Evolutionary conservation across 1,284 basidiomycete genomes (phyloP), one percentile per base, ranked within the genome.

Genomic region (Clitocybe nebularis): DNA sequence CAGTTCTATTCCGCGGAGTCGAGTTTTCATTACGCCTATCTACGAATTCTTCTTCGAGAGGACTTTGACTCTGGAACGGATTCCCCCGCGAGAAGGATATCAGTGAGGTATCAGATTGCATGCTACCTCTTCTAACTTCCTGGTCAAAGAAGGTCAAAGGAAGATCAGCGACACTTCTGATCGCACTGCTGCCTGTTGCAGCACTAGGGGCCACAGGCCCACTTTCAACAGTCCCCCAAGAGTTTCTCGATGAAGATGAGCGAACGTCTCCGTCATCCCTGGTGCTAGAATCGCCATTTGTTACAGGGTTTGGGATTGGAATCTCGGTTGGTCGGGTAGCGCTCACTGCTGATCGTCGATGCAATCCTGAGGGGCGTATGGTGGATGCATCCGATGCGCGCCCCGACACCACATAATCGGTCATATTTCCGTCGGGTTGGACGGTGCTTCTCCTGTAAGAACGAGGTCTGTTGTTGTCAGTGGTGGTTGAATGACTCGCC

Each of bases 211-310:
- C 29, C 5, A 30, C 29, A 11, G 20, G 17, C 13, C 33, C 30
- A 17, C 39, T 41, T 8, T 41, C 39, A n/a, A 41, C 29, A n/a
- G 39, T 41, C 14, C 39, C 39, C 39, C 39, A 41, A 8, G 39
- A 41, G n/a, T n/a, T n/a, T n/a, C n/a, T n/a, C n/a, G n/a, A n/a
- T n/a, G n/a, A n/a, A n/a, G n/a, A n/a, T n/a, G 38, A 32, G 21
- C 7, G 11, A 13, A 11, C 16, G 8, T 24, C 14, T 7, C 17
- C 21, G 3, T 32, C 30, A 8, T 9, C 8, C 17, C 9, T 13
- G 9, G 9, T 32, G 19, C 13, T n/a, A 17, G 5, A 22, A 17
- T n/a, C 13, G 14, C 14, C 13, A 4, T 7, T 16, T 32, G 11
- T 5, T 13, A 16, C 19, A 32, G 14, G 29, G 13, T 16, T 16